Evolutionary conservation across 495 filamentous ascomycete genomes (phyloP), one percentile per base, ranked within the genome.

Genomic region (Penicillium lagena): DNA sequence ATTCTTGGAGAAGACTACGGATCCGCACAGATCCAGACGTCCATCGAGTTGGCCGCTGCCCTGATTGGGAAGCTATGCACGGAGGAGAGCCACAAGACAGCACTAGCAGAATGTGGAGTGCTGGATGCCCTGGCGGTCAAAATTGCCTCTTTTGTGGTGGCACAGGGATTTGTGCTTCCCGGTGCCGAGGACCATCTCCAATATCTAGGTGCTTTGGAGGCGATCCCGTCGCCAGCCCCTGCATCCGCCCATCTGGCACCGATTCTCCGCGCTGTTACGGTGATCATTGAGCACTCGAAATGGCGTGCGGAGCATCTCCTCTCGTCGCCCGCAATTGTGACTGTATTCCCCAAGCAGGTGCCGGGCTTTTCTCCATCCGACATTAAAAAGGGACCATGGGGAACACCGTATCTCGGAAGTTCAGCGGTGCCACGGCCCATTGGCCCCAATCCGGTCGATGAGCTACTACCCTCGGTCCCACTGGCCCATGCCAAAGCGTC

Each of bases 121-220:
- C 70, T 97, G 40, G 88, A 96, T 59, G 80, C 83, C 11, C 73
- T 98, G 29, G 87, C 88, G 9, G 73, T 82, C 10, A 83, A 82
- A 47, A 61, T 96, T 45, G 87, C 87, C 12, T 79, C 82, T 12
- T 87, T 90, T 55, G 77, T 84, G 31, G 78, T 85, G 9, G 66
- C 74, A 1, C 72, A 83, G 38, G 86, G 84, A 9, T 80, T 83
- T 47, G 77, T 83, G 29, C 53, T 84, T 12, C 82, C 83, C 7
- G 76, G 64, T 28, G 63, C 65, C 0, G 70, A 78, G 33, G 49
- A 52, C 7, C 62, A 64, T 56, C 43, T 72, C 12, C 56, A 55
- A 13, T 55, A 62, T 27, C 54, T 59, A 9, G 63, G 59, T 17
- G 51, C 62, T 30, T 55, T 71, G 12, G 60, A 58, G 12, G 50